Conservation (phyloP, 1,284 basidiomycete species). For the Pseudozyma pruni region DNA sequence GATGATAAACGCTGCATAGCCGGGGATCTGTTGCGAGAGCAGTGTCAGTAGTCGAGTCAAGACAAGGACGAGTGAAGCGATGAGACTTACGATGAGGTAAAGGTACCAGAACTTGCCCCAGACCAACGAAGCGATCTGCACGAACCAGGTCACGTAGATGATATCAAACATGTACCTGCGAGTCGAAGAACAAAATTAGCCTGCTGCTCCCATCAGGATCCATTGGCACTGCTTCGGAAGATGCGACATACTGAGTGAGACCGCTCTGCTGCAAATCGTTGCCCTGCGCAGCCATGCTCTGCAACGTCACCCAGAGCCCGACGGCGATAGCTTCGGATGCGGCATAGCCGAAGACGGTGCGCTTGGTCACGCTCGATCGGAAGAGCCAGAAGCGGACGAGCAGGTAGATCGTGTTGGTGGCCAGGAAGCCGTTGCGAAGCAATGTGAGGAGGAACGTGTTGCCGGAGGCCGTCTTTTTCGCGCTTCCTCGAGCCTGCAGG, state of each 20-base stretch:
- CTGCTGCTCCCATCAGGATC: too few relatives aligned
- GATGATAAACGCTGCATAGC: conserved; percentile 64
- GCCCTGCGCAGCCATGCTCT: conserved; percentile 64
- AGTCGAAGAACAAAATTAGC: neutral
- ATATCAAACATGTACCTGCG: conserved; percentile 68
- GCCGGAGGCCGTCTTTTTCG: conserved; percentile 48
- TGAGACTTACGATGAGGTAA: conserved; percentile 64
- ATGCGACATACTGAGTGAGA: conserved; percentile 60
- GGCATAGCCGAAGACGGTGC: conserved; percentile 47
- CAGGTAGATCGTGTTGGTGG: conserved; percentile 59
- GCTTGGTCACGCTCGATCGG: conserved; percentile 26
- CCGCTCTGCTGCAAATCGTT: conserved; percentile 64
- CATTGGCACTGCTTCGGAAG: too few relatives aligned
- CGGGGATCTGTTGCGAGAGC: conserved; percentile 62
- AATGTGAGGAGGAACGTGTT: conserved; percentile 54
- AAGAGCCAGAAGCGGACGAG: conserved; percentile 51
- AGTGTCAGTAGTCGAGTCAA: neutral
- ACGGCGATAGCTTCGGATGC: conserved; percentile 62
- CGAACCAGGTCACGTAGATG: conserved; percentile 69
- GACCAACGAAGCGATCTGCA: conserved; percentile 64
- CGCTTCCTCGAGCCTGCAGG: conserved; percentile 50
- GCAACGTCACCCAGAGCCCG: conserved; percentile 56
- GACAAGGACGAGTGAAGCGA: neutral
- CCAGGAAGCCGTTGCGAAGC: conserved; percentile 58
- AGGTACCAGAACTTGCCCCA: conserved; percentile 65